Percentiles rank a stretch among this genome's conserved stretches.
phyloP scores from a whole-genome alignment of 352 stramenopile species.

The Globisporangium parvum region DNA sequence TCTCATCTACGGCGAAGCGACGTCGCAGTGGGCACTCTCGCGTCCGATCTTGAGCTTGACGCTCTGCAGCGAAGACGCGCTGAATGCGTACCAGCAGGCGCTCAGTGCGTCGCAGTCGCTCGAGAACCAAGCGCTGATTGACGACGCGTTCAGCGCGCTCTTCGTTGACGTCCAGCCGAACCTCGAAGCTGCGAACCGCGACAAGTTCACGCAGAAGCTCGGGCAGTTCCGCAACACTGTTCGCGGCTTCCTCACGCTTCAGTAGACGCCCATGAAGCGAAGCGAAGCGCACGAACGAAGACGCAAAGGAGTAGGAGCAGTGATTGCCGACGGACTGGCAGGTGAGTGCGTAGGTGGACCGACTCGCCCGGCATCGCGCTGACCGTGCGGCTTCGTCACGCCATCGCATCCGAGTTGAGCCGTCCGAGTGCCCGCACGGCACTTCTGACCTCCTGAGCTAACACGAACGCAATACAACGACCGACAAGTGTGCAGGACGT shows the following conservation, averaged over 20 bases:
- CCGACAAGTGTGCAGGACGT: too few relatives aligned
- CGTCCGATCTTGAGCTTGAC: constrained; percentile 97
- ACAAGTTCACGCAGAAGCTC: constrained; percentile 98
- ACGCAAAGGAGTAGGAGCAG: background rate
- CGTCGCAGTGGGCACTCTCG: constrained; percentile 97
- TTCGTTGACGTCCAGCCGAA: constrained; percentile 94
- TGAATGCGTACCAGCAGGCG: constrained; percentile 94
- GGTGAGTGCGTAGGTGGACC: background rate
- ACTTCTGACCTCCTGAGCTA: too few relatives aligned
- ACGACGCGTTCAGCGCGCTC: constrained; percentile 95
- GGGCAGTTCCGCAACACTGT: constrained; percentile 95
- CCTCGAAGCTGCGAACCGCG: constrained; percentile 95
- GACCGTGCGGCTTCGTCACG: too few relatives aligned
- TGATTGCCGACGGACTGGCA: too few relatives aligned
- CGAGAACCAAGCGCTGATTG: constrained; percentile 91
- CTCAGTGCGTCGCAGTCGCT: constrained; percentile 91
- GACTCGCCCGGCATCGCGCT: background rate
- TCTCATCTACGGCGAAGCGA: constrained; percentile 94
- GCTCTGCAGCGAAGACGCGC: constrained; percentile 90
- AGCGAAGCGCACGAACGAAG: constrained; percentile 1
- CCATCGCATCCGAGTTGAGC: too few relatives aligned
- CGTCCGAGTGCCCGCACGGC: too few relatives aligned
- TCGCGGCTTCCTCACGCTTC: constrained; percentile 91
- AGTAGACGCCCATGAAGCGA: constrained; percentile 25
- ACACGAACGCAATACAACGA: too few relatives aligned